Base-by-base conservation (phyloP, 2,329 filamentous ascomycete genomes). In the Sordariomycetes sp. region DNA sequence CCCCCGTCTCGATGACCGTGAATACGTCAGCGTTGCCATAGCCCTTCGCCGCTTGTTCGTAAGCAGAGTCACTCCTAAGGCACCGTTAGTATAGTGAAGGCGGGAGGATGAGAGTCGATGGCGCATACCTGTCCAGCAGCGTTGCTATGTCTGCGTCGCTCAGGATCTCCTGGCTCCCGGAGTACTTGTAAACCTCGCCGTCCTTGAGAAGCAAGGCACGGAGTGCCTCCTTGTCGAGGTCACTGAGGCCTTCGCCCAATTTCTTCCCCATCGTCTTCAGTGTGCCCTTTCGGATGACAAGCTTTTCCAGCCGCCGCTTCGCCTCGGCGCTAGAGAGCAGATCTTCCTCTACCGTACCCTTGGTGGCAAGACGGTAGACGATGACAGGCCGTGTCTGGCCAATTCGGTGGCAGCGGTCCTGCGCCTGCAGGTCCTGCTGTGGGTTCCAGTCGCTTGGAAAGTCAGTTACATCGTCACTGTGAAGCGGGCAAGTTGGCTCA, bases 371-470 rank as follows among this genome's bases (percentile, higher is more conserved):
- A 1, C 94, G 87, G 71, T 95, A 99, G 0, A 99, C 88, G 22
- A 99, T 84, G 1, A 99, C 94, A 0, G 94, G 94, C 2, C 87
- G 81, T 0, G 86, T 96, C 70, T 99, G 94, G 0, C 94, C 94
- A 62, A 99, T 97, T 14, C 94, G 85, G 68, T 99, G 94, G 0
- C 90, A 91, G 5, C 94, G 89, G 67, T 99, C 94, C 71, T 97
- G 94, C 0, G 94, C 94, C 68, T 99, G 94, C 0, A 99, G 78
- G 70, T 99, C 94, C 68, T 97, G 93, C 69, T 99, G 94, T 0
- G 94, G 94, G 65, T 99, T 99, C 85, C 93, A 97, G 66, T 96
- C 82, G 2, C 74, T 59, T 43, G 28, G 20, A 28, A 18, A 55
- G 57, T 59, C 24, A 59, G 57, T 16, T 32, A 12, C 5, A 35